Evolutionary conservation across 2,329 filamentous ascomycete species (phyloP), one percentile per base, ranked within the genome.

Genomic region (Hyphodiscus sp.): DNA sequence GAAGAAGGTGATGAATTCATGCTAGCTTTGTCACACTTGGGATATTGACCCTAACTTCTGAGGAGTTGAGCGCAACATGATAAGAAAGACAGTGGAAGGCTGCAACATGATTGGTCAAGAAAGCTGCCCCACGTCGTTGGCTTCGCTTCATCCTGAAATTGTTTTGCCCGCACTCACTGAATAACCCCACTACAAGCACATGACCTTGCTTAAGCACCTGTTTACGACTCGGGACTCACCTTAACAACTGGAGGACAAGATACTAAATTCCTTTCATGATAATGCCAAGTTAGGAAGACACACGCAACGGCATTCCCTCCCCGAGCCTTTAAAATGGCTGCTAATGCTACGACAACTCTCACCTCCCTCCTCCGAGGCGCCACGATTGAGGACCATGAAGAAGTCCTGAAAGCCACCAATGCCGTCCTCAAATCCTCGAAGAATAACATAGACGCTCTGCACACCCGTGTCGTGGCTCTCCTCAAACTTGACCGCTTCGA

Each of bases 401-500:
- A 91, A 69, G 74, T 88, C 49, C 80, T 94, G 55, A 76, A 79
- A 66, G 76, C 80, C 49, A 78, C 82, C 65, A 82, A 81, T 64
- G 78, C 80, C 43, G 77, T 81, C 48, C 71, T 86, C 57, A 82
- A 81, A 63, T 76, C 79, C 52, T 79, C 83, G 60, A 85, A 83
- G 65, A 68, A 68, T 50, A 78, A 78, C 45, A 56, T 69, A 30
- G 73, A 80, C 42, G 84, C 85, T 50, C 83, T 86, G 41, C 84
- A 86, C 67, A 85, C 83, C 38, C 85, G 86, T 56, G 78, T 86
- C 15, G 79, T 92, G 45, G 87, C 89, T 20, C 78, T 94, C 19
- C 76, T 94, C 58, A 90, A 91, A 68, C 81, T 94, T 62, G 89
- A 94, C 70, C 86, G 88, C 54, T 94, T 86, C 69, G 81, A 87